Base-by-base conservation (phyloP, 73 alveolate genomes). In the Paramecium primaurelia region DNA sequence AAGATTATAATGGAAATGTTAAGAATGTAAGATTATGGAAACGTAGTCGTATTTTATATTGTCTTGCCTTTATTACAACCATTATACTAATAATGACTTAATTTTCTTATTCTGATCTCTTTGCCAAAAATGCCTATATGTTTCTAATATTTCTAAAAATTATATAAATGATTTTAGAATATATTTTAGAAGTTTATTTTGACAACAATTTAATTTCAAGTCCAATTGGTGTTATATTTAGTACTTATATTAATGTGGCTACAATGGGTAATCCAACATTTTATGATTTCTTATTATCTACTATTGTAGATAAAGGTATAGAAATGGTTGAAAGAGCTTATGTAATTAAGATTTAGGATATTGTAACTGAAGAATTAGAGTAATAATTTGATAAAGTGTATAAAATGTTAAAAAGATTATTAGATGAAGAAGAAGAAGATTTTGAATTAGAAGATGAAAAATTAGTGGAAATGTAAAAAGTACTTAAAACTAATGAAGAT, bases 221-320 rank as follows among this genome's bases (percentile, higher is more conserved):
- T 44, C 91, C 91, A 1, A 45, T 80, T 3, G 71, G 64, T 20
- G 58, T 80, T 32, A 45, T 49, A 3, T 34, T 44, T 8, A 47
- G 58, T 80, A 80, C 75, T 20, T 80, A 80, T 22, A 42, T 80
- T 12, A 80, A 80, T 80, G 91, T 80, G 6, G 91, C 91, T 2
- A 80, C 91, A 2, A 80, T 80, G 91, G 91, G 91, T 80, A 80
- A 80, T 80, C 91, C 91, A 49, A 80, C 91, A 45, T 80, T 80
- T 47, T 80, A 80, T 80, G 91, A 22, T n/a, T 80, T 80, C 26
- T 47, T 80, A 3, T 44, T 80, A 7, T 80, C 91, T 1, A 80
- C 91, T 2, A 18, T 80, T 22, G 75, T 80, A 4, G 91, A 80
- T 80, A 80, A 80, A 12, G 91, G 91, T 40, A 42, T 80, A 11